Percentiles rank a stretch among this genome's conserved stretches.
Evolutionary conservation across 1,284 basidiomycete genomes (phyloP).

Genomic region (Tilletia walkeri): DNA sequence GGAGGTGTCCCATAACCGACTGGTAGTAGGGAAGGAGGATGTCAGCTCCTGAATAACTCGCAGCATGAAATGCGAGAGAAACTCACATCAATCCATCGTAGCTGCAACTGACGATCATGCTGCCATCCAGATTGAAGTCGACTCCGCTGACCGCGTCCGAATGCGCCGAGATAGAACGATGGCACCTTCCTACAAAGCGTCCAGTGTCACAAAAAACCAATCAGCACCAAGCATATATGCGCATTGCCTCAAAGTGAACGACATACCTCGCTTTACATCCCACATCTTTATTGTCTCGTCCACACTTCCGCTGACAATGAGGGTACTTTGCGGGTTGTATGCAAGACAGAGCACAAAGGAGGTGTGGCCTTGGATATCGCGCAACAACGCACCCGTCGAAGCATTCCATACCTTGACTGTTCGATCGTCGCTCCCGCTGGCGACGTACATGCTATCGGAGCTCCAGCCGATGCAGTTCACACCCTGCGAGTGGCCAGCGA

Average conservation of each 20-base stretch:
- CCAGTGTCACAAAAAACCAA: too few relatives aligned
- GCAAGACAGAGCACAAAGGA: conserved; percentile 90
- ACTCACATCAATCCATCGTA: conserved; percentile 94
- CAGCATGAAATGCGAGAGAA: conserved; percentile 2
- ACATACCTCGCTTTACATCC: conserved; percentile 80
- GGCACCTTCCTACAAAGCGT: conserved; percentile 30
- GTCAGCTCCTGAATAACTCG: conserved; percentile 21
- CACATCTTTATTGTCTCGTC: conserved; percentile 93
- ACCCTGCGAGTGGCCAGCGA: conserved; percentile 30
- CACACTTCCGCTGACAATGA: conserved; percentile 86
- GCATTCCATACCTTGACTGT: conserved; percentile 39
- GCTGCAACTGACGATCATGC: conserved; percentile 84
- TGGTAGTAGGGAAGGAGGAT: background rate
- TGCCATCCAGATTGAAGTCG: conserved; percentile 89
- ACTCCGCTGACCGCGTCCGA: conserved; percentile 93
- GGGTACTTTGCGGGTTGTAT: conserved; percentile 81
- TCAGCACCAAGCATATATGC: too few relatives aligned
- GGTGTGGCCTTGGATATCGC: conserved; percentile 72
- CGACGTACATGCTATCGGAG: conserved; percentile 39
- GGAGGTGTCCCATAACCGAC: conserved; percentile 76
- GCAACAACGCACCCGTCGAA: conserved; percentile 26
- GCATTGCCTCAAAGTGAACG: too few relatives aligned
- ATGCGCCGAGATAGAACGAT: conserved; percentile 70
- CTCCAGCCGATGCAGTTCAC: conserved; percentile 50
- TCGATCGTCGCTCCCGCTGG: conserved; percentile 45